Evolutionary conservation across 2,329 filamentous ascomycete genomes (phyloP).

Genomic region (Stylonectria norvegica): DNA sequence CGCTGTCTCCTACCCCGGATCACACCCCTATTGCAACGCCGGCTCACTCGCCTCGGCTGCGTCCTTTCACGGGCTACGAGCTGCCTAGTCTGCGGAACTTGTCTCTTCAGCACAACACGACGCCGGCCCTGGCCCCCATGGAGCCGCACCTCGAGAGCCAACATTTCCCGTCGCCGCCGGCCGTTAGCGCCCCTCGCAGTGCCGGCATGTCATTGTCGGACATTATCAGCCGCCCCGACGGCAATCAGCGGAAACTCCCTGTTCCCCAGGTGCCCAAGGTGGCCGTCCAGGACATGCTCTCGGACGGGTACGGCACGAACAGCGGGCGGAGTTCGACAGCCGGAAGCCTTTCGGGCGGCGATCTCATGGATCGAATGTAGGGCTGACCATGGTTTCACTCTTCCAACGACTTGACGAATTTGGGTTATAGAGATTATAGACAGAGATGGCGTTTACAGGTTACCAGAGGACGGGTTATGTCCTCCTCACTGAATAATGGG

Average conservation of each 20-base stretch:
- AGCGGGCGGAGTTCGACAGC: slow-evolving; percentile 75
- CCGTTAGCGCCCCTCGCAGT: slow-evolving; percentile 49
- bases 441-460: slow-evolving; percentile 37
- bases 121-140: slow-evolving; percentile 56
- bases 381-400: slow-evolving; percentile 21
- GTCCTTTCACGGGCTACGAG: slow-evolving; percentile 74
- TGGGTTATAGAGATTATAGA: slow-evolving; percentile 40
- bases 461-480: slow-evolving; percentile 26
- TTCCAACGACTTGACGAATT: slow-evolving; percentile 35
- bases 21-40: slow-evolving; percentile 98
- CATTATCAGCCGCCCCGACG: slow-evolving; percentile 87
- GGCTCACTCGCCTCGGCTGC: slow-evolving; percentile 86
- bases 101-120: slow-evolving; percentile 50
- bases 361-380: slow-evolving; percentile 57
- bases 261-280: slow-evolving; percentile 90
- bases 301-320: slow-evolving; percentile 61
- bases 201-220: slow-evolving; percentile 81
- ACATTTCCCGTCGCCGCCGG: slow-evolving; percentile 46
- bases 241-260: slow-evolving; percentile 83
- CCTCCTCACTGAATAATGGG: slow-evolving; percentile 22
- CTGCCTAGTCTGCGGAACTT: slow-evolving; percentile 77
- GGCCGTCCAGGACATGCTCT: slow-evolving; percentile 79
- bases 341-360: slow-evolving; percentile 72
- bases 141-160: slow-evolving; percentile 52
- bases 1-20: slow-evolving; percentile 89